Base-by-base conservation (phyloP, 441 rosid species). In the Geranium incanum region DNA sequence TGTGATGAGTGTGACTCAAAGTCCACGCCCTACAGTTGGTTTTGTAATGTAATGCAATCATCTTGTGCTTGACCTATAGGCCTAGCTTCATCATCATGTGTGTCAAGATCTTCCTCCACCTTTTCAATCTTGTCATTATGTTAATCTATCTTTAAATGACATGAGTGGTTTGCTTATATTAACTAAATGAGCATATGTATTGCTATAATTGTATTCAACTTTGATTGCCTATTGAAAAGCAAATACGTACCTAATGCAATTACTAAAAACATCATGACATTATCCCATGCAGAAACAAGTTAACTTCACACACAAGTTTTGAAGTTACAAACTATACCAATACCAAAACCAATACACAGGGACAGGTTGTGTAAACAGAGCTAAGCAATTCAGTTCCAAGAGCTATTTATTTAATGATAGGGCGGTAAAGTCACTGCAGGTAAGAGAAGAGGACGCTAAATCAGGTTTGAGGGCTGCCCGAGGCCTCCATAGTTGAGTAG, bases 391-490 rank as follows among this genome's bases (percentile, higher is more conserved):
- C 50, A 43, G 50, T 7, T 43, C 50, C 50, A 43, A 6, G 50
- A 43, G 50, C 11, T 43, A 6, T 43, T 43, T 6, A 6, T 43
- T 43, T 43, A 43, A 43, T 0, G 50, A 43, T 7, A 43, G 11
- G 2, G 11, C 11, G 11, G 11, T 11, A 43, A 43, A 43, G 50
- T 43, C 11, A 7, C 9, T 0, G 11, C 50, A 28, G 33, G 33
- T 28, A 0, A 1, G 21, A 57, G 4, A 23, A 23, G 37, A 8
- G 12, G 1, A 18, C 48, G 67, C 36, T 38, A 4, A 68, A 71
- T 75, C 68, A 86, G 78, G 82, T 80, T 71, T 82, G 94, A 15
- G 91, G 87, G 78, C 89, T 86, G 81, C 73, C 77, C 16, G 82
- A 85, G 50, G 80, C 23, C 71, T 90, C 89, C 13, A 86, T 84